Percentiles rank a stretch among this genome's conserved stretches.
Evolutionary conservation across 2,329 filamentous ascomycete species (phyloP).

Genomic region (Aspergillus neotritici): DNA sequence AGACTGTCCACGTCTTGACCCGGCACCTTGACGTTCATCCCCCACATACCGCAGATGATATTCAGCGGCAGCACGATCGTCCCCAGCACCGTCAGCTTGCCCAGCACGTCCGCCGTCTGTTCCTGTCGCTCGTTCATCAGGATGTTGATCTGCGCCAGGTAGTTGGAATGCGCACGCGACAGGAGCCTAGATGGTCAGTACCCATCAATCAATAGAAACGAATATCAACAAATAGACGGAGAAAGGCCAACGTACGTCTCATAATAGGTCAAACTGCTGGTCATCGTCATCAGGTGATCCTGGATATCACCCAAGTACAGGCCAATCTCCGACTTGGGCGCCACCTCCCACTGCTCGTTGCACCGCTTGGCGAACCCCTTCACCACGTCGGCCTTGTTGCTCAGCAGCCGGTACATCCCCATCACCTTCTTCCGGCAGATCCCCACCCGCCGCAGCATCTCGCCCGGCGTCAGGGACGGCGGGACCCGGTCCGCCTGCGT

Average conservation of each 20-base stretch:
- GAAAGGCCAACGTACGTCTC: constrained; percentile 66
- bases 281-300: constrained; percentile 99
- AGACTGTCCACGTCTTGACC: constrained; percentile 79
- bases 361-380: constrained; percentile 98
- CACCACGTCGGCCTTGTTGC: constrained; percentile 98
- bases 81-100: constrained; percentile 88
- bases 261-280: constrained; percentile 88
- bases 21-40: constrained; percentile 96
- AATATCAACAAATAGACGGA: background rate
- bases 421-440: constrained; percentile 97
- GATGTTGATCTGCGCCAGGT: constrained; percentile 98
- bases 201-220: background rate
- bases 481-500: constrained; percentile 14
- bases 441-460: constrained; percentile 89
- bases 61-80: constrained; percentile 99
- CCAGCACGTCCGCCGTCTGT: constrained; percentile 88
- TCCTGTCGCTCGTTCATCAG: constrained; percentile 98
- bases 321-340: constrained; percentile 92
- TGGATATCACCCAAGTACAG: constrained; percentile 96
- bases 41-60: constrained; percentile 96
- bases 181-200: constrained; percentile 59
- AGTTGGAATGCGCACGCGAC: constrained; percentile 87
- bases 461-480: constrained; percentile 50
- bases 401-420: constrained; percentile 83
- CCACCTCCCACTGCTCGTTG: constrained; percentile 96